Evolutionary conservation across 2,329 filamentous ascomycete genomes (phyloP).

Genomic region (Trichoderma sp.): DNA sequence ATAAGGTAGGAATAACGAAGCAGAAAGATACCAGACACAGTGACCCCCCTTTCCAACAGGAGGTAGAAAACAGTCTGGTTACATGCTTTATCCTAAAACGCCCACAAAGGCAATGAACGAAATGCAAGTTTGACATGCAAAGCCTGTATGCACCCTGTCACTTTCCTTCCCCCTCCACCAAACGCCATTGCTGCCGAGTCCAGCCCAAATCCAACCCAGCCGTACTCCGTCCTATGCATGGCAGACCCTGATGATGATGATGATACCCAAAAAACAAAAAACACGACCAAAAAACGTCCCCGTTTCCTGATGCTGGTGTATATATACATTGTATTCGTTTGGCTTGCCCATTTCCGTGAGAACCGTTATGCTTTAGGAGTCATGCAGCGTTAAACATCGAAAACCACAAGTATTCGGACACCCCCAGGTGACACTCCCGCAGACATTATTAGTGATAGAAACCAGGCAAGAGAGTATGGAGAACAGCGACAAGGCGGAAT

Average conservation of each 20-base stretch:
- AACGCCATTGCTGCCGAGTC: conserved; percentile 22
- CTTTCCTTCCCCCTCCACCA: not conserved
- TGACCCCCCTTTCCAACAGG: too few relatives aligned
- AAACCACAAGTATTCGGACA: not conserved
- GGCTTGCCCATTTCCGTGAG: not conserved
- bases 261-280: not conserved
- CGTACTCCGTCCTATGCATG: conserved; percentile 13
- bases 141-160: not conserved
- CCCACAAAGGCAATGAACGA: not conserved
- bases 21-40: too few relatives aligned
- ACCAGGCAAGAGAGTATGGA: too few relatives aligned
- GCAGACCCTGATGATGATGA: too few relatives aligned
- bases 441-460: not conserved
- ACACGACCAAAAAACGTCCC: not conserved
- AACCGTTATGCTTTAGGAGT: not conserved
- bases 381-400: conserved; percentile 12
- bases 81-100: not conserved
- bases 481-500: not conserved
- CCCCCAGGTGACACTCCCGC: not conserved
- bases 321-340: not conserved
- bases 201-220: conserved; percentile 5
- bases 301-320: not conserved
- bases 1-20: too few relatives aligned
- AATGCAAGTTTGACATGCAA: too few relatives aligned
- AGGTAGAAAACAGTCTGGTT: too few relatives aligned